Evolutionary conservation across 352 stramenopile genomes (phyloP).

Genomic region (Peronospora belbahrii): DNA sequence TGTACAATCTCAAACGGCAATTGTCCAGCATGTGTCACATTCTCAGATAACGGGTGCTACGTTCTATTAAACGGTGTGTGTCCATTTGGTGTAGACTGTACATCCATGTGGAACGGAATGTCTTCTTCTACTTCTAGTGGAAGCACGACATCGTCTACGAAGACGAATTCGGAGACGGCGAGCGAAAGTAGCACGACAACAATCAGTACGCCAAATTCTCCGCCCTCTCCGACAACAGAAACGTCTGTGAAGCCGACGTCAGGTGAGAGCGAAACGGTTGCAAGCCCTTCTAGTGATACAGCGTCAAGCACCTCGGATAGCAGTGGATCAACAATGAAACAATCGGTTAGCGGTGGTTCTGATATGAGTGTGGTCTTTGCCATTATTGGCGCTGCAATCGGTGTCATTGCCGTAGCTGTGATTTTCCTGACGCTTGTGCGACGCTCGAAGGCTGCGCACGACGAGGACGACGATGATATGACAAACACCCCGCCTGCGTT

Average conservation of each 20-base stretch:
- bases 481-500: constrained; percentile 27
- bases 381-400: constrained; percentile 68
- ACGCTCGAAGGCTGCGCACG: constrained; percentile 45
- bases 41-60: constrained; percentile 33
- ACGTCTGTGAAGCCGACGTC: constrained; percentile 11
- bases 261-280: constrained; percentile 10
- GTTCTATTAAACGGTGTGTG: constrained; percentile 24
- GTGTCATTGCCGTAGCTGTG: constrained; percentile 67
- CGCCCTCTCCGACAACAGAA: not conserved
- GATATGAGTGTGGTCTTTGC: constrained; percentile 73
- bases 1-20: constrained; percentile 23
- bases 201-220: not conserved
- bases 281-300: constrained; percentile 13
- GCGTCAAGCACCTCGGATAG: constrained; percentile 12
- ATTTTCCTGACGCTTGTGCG: constrained; percentile 75
- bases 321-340: constrained; percentile 4
- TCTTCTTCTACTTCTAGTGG: constrained; percentile 2
- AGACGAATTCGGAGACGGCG: too few relatives aligned
- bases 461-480: constrained; percentile 63
- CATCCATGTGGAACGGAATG: constrained; percentile 12
- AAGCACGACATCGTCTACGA: constrained; percentile 9
- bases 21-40: constrained; percentile 31
- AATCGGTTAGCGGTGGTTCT: constrained; percentile 20
- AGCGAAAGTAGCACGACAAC: not conserved
- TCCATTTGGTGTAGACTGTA: constrained; percentile 27